A percentile compares a stretch with the other conserved stretches of the same genome.
Conservation (phyloP, 805 yeast species). For the Zygosaccharomyces bailii region DNA sequence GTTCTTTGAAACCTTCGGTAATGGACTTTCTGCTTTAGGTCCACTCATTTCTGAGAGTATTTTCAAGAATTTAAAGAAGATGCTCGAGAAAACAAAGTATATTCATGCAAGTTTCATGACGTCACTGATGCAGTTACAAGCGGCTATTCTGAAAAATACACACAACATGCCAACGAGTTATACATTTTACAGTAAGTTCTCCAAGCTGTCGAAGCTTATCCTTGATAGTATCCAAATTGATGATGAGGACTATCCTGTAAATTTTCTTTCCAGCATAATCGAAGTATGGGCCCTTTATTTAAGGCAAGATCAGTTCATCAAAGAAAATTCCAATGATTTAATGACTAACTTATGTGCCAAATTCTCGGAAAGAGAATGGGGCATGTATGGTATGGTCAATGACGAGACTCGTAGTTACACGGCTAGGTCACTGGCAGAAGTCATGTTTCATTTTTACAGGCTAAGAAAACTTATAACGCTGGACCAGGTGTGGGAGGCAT, state of each 20-base stretch:
- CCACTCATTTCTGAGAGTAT: constrained; percentile 33
- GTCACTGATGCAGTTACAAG: constrained; percentile 23
- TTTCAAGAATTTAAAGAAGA: constrained; percentile 37
- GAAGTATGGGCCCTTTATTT: constrained; percentile 25
- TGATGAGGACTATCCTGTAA: constrained; percentile 27
- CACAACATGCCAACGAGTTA: constrained; percentile 9
- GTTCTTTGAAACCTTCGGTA: constrained; percentile 35
- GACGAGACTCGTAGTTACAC: constrained; percentile 28
- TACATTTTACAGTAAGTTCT: constrained; percentile 21
- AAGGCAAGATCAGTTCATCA: constrained; percentile 23
- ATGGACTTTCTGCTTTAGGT: constrained; percentile 35
- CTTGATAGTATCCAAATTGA: constrained; percentile 23
- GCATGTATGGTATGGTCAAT: constrained; percentile 31
- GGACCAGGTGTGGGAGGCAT: constrained; percentile 24
- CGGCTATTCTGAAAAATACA: constrained; percentile 23
- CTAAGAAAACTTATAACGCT: constrained; percentile 17
- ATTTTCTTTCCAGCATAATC: constrained; percentile 27
- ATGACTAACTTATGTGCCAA: constrained; percentile 19
- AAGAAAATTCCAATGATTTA: constrained; percentile 22
- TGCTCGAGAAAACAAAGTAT: constrained; percentile 31
- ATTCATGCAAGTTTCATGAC: constrained; percentile 33
- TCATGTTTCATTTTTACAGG: constrained; percentile 31
- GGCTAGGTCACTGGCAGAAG: constrained; percentile 38
- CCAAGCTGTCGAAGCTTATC: constrained; percentile 26
- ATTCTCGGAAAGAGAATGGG: constrained; percentile 28